These are phyloP conservation scores for Ogataea polymorpha DNA, from an alignment of 805 yeast species.

Conservation along the genomic window DNA sequence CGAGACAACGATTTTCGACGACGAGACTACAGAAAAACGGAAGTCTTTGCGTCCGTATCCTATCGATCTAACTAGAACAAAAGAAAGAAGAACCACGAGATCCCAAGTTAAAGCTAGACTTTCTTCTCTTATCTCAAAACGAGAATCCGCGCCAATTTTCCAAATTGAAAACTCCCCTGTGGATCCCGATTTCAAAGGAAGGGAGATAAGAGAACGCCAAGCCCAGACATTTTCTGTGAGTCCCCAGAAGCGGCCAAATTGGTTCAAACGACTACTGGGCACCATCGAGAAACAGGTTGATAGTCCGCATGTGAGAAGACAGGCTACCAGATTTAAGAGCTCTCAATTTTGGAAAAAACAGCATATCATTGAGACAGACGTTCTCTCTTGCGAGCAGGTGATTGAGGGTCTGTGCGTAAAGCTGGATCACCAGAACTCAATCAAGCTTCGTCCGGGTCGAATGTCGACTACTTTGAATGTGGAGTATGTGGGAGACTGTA, in stretches of 20 bases:
- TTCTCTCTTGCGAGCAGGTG: conserved; percentile 4
- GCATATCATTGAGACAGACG: conserved; percentile 3
- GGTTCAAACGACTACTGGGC: conserved; percentile 11
- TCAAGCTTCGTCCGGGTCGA: conserved; percentile 3
- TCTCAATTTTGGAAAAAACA: conserved; percentile 4
- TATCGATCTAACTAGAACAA: conserved; percentile 4
- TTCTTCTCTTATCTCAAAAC: conserved; percentile 10
- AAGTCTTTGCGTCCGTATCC: conserved; percentile 6
- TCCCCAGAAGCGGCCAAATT: conserved; percentile 8
- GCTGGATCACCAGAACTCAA: conserved; percentile 6
- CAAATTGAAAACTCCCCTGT: conserved; percentile 27
- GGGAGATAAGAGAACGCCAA: conserved; percentile 7
- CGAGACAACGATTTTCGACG: conserved; percentile 21
- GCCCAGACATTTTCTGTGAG: not conserved
- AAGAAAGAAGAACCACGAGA: not conserved
- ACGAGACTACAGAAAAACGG: conserved; percentile 6
- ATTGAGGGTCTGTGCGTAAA: conserved; percentile 1
- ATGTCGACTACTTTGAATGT: conserved; percentile 5
- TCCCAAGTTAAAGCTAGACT: conserved; percentile 11
- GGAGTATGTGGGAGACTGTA: conserved; percentile 11
- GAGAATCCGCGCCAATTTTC: conserved; percentile 10
- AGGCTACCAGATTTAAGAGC: not conserved
- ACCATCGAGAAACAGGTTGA: not conserved
- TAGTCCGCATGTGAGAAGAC: not conserved
- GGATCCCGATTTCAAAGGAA: conserved; percentile 21